These are phyloP conservation scores for Pseudozyma tsukubaensis DNA, from an alignment of 1,284 basidiomycete species.

Conservation along the genomic window DNA sequence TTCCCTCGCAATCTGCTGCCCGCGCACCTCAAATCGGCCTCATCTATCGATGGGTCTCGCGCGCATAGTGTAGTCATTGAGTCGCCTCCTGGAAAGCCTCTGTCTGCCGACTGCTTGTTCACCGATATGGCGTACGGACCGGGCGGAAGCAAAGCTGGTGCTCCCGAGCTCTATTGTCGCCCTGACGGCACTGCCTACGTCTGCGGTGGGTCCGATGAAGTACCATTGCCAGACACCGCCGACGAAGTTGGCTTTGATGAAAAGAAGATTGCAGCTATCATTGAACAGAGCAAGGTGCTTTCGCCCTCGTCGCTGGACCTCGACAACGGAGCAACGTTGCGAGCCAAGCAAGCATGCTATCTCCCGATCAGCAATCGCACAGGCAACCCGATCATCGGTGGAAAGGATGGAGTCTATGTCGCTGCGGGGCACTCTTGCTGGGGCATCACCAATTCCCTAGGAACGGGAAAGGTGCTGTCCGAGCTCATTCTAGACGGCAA, in stretches of 20 bases:
- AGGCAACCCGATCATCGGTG: constrained; percentile 72
- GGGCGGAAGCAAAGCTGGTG: constrained; percentile 38
- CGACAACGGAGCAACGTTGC: constrained; percentile 66
- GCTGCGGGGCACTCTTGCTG: constrained; percentile 71
- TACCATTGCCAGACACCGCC: constrained; percentile 67
- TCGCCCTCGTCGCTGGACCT: constrained; percentile 70
- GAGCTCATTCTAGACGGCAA: constrained; percentile 73
- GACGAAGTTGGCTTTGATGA: constrained; percentile 63
- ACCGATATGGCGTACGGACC: constrained; percentile 71
- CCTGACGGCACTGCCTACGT: constrained; percentile 69
- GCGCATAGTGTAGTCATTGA: constrained; percentile 72
- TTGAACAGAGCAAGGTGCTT: constrained; percentile 71
- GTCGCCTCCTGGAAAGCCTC: constrained; percentile 47
- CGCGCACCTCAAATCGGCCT: constrained; percentile 65
- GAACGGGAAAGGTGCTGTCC: constrained; percentile 72
- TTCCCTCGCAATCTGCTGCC: constrained; percentile 69
- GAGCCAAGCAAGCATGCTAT: constrained; percentile 73
- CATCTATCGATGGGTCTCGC: constrained; percentile 69
- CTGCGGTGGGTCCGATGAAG: constrained; percentile 70
- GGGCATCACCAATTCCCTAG: constrained; percentile 71
- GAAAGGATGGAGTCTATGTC: constrained; percentile 71
- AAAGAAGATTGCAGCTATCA: constrained; percentile 69
- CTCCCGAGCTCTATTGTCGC: constrained; percentile 64
- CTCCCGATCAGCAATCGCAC: constrained; percentile 72
- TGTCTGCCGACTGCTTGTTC: constrained; percentile 71